A percentile compares a stretch with the other conserved stretches of the same genome.
Evolutionary conservation across 345 rosid species (phyloP).

Genomic region (Eucalyptus sideroxylon): DNA sequence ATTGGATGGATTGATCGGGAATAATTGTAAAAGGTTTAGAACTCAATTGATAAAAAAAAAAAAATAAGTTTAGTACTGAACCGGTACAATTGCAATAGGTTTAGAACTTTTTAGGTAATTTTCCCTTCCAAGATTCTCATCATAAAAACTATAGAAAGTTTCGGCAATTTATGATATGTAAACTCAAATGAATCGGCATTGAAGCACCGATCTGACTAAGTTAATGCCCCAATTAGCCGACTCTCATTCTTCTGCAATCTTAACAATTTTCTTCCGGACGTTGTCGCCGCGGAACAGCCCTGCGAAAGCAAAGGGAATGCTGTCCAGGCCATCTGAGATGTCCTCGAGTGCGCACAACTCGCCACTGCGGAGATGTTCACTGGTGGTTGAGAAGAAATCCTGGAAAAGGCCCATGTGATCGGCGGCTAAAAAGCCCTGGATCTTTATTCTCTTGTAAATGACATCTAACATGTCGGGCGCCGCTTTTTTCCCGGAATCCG

Average conservation of each 20-base stretch:
- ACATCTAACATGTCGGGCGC: slow-evolving; percentile 29
- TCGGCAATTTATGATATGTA: not conserved
- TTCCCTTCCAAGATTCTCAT: not conserved
- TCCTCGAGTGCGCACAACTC: slow-evolving; percentile 24
- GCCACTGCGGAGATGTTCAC: slow-evolving; percentile 16
- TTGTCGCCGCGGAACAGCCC: slow-evolving; percentile 28
- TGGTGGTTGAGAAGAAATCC: slow-evolving; percentile 30
- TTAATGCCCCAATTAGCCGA: not conserved
- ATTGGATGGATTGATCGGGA: accelerated
- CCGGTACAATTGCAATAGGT: too few species aligned
- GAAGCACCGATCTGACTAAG: not conserved
- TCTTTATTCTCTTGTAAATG: slow-evolving; percentile 36
- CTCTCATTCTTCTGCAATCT: not conserved
- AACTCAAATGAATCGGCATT: not conserved
- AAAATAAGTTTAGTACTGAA: too few species aligned
- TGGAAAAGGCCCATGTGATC: slow-evolving; percentile 10
- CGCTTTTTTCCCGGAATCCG: slow-evolving; percentile 12
- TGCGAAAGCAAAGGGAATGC: slow-evolving; percentile 32
- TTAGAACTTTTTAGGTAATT: too few species aligned
- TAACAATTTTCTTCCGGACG: slow-evolving; percentile 17
- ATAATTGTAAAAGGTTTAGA: too few species aligned
- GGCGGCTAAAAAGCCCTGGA: slow-evolving; percentile 35
- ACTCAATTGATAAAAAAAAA: too few species aligned
- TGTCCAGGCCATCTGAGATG: slow-evolving; percentile 34
- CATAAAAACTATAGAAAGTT: not conserved